A percentile compares a stretch with the other conserved stretches of the same genome.
phyloP scores from a whole-genome alignment of 257 asterid genomes.

The Solanum paucissectum region DNA sequence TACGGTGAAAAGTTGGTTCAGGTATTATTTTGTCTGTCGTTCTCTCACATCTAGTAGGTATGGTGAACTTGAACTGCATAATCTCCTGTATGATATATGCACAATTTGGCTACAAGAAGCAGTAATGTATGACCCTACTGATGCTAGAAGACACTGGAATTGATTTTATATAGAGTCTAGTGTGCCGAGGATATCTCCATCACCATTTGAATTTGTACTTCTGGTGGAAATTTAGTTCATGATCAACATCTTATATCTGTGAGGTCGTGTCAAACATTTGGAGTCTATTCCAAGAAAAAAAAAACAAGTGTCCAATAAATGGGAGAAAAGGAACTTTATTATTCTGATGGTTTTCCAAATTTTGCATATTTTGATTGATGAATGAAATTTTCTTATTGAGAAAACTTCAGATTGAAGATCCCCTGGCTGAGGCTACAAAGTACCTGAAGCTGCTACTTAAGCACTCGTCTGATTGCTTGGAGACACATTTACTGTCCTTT shows the following conservation, averaged over 20 bases:
- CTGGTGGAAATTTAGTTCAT: not conserved
- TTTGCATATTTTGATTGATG: not conserved
- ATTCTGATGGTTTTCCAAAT: not conserved
- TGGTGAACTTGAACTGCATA: not conserved
- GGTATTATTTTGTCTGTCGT: conserved; percentile 28
- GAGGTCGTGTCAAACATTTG: not conserved
- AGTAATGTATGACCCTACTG: not conserved
- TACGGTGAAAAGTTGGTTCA: conserved; percentile 77
- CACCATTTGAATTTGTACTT: not conserved
- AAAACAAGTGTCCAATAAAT: not conserved
- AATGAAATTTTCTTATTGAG: not conserved
- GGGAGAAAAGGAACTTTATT: not conserved
- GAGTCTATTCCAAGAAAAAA: not conserved
- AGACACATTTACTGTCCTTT: conserved; percentile 80
- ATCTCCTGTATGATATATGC: not conserved
- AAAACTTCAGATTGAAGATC: conserved; percentile 79
- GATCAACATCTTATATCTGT: not conserved
- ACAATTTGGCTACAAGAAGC: not conserved
- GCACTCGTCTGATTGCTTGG: conserved; percentile 72
- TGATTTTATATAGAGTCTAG: not conserved
- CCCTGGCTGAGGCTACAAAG: conserved; percentile 83
- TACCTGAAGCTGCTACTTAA: conserved; percentile 89
- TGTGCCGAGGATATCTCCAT: not conserved
- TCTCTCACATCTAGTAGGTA: not conserved
- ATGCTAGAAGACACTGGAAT: not conserved